These are phyloP conservation scores for Apophysomyces sp. DNA, from an alignment of 371 early-diverging fungal genomes.

Conservation along the genomic window DNA sequence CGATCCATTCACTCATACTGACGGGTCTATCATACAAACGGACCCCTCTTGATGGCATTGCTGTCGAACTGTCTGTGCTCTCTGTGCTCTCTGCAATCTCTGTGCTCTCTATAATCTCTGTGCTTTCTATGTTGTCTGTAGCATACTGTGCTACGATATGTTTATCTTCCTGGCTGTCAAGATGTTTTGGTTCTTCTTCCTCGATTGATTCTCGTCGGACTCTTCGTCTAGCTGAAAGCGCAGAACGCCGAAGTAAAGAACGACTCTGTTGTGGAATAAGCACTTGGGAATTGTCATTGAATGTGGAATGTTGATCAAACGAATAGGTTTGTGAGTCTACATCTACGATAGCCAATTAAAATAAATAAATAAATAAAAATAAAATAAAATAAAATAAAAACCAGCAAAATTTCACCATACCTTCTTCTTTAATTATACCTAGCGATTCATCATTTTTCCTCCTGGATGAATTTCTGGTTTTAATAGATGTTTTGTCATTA, in stretches of 20 bases:
- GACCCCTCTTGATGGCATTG: conserved; percentile 15
- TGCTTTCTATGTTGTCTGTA: background rate
- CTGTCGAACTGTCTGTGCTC: too few species aligned
- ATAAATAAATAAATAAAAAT: background rate
- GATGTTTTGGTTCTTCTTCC: background rate
- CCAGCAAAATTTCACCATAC: too few species aligned
- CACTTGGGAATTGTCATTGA: background rate
- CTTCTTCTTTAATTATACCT: background rate
- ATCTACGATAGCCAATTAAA: background rate
- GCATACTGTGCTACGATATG: background rate
- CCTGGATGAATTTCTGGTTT: background rate
- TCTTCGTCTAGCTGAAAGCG: conserved; percentile 16
- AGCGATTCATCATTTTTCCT: background rate
- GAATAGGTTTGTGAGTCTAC: background rate
- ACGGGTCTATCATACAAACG: conserved; percentile 44
- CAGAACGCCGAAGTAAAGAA: conserved; percentile 21
- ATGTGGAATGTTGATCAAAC: background rate
- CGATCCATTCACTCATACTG: conserved; percentile 50
- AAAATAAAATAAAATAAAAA: too few species aligned
- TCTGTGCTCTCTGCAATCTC: too few species aligned
- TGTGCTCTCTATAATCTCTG: too few species aligned
- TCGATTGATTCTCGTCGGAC: background rate
- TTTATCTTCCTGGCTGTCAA: background rate
- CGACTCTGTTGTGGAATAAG: conserved; percentile 14
- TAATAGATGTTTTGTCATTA: background rate